These are phyloP conservation scores for Cavenderia fasciculata DNA, from an alignment of 78 protist species.

Conservation along the genomic window DNA sequence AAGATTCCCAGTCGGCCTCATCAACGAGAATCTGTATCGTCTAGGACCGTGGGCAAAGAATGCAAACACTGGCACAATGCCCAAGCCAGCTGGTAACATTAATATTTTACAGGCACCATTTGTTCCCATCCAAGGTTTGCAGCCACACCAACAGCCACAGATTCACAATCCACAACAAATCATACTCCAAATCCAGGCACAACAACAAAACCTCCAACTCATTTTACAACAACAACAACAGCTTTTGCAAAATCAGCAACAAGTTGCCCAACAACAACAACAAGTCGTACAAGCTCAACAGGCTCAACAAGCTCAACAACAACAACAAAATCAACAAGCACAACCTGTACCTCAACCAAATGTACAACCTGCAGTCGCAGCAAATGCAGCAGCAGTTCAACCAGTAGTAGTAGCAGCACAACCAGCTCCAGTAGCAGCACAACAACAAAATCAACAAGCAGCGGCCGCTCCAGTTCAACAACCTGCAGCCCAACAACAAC, in stretches of 20 bases:
- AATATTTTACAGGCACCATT: no score
- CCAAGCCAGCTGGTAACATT: no score
- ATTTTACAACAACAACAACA: constrained; percentile 2
- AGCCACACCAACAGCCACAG: not conserved
- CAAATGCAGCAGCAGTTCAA: not conserved
- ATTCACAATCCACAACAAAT: not conserved
- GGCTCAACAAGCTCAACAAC: not conserved
- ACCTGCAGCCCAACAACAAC: constrained; percentile 14
- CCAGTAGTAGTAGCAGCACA: not conserved
- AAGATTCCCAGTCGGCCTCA: constrained; percentile 68
- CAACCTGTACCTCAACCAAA: not conserved
- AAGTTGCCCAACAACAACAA: not conserved
- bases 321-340: not conserved
- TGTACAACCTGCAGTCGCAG: not conserved
- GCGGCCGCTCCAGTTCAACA: not conserved
- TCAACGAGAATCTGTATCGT: constrained; percentile 51
- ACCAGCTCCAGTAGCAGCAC: not conserved
- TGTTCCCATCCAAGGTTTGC: no score
- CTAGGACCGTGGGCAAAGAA: constrained; percentile 34
- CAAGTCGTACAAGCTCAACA: not conserved
- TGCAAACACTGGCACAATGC: no score
- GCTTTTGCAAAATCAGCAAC: not conserved
- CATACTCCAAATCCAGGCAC: not conserved
- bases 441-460: not conserved
- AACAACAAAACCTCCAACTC: not conserved